phyloP scores from a whole-genome alignment of 2,329 filamentous ascomycete species.

The Coniella lustricola region DNA sequence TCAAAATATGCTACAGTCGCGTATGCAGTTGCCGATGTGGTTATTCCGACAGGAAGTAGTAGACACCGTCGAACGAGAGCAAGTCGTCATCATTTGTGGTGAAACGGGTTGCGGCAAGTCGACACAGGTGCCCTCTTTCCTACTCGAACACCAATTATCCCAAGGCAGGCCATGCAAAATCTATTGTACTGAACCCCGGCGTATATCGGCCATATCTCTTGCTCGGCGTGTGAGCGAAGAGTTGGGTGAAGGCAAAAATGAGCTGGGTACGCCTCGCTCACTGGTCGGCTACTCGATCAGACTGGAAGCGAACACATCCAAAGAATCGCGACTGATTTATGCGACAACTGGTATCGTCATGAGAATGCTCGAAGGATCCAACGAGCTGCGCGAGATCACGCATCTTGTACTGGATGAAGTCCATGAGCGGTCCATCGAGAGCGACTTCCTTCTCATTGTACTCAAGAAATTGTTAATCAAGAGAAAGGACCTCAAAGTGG shows the following conservation, averaged over 20 bases:
- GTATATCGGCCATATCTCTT: constrained; percentile 93
- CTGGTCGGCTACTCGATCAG: constrained; percentile 92
- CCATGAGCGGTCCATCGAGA: constrained; percentile 93
- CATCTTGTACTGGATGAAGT: constrained; percentile 97
- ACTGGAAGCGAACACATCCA: constrained; percentile 77
- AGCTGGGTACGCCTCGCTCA: constrained; percentile 75
- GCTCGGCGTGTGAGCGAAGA: constrained; percentile 92
- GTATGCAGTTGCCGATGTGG: constrained; percentile 85
- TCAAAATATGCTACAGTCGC: constrained; percentile 69
- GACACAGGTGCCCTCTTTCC: constrained; percentile 91
- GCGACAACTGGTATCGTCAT: constrained; percentile 93
- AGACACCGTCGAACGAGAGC: constrained; percentile 66
- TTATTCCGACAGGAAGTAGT: constrained; percentile 73
- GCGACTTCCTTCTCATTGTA: constrained; percentile 90
- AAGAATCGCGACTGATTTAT: constrained; percentile 79
- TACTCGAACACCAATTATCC: constrained; percentile 81
- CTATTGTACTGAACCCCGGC: constrained; percentile 89
- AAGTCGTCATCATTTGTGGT: constrained; percentile 88
- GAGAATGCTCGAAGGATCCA: constrained; percentile 87
- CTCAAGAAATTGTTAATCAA: constrained; percentile 72
- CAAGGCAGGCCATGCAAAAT: constrained; percentile 80
- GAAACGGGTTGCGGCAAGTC: constrained; percentile 97
- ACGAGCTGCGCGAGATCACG: constrained; percentile 81
- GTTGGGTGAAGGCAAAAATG: constrained; percentile 74
- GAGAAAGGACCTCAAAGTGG: constrained; percentile 78